These are phyloP conservation scores for Coemansia linderi DNA, from an alignment of 371 early-diverging fungal genomes.

Conservation along the genomic window DNA sequence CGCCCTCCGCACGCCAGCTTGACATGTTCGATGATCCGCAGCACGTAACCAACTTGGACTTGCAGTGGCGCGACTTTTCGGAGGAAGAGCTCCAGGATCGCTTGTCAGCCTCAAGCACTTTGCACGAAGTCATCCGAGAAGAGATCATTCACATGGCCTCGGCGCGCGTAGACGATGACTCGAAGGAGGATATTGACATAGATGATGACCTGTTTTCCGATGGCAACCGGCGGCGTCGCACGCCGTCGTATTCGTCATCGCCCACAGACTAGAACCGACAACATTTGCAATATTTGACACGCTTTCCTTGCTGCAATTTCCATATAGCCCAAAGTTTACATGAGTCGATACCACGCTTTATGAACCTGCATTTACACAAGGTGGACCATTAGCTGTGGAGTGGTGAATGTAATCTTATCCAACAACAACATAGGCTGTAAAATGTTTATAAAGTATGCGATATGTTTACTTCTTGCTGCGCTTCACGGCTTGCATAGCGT, in stretches of 20 bases:
- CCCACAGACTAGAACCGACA: slow-evolving; percentile 2
- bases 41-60: slow-evolving; percentile 27
- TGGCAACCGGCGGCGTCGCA: slow-evolving; percentile 18
- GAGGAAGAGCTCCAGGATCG: slow-evolving; percentile 44
- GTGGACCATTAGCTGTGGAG: not conserved
- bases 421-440: not conserved
- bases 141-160: slow-evolving; percentile 22
- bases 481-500: slow-evolving; percentile 21
- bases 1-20: slow-evolving; percentile 11
- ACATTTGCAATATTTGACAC: not conserved
- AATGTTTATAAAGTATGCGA: not conserved
- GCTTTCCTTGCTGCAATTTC: not conserved
- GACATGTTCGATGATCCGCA: slow-evolving; percentile 35
- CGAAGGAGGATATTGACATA: slow-evolving; percentile 33
- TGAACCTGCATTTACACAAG: too few relatives aligned
- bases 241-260: slow-evolving; percentile 39
- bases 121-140: slow-evolving; percentile 30
- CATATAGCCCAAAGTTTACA: too few relatives aligned
- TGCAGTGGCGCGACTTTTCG: slow-evolving; percentile 43
- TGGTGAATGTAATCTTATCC: not conserved
- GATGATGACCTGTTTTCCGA: slow-evolving; percentile 22
- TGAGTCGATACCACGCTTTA: too few relatives aligned
- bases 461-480: not conserved
- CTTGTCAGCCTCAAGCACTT: slow-evolving; percentile 14
- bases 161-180: slow-evolving; percentile 7